Base-by-base conservation (phyloP, 805 yeast species). In the Wickerhamiella sorbophila region DNA sequence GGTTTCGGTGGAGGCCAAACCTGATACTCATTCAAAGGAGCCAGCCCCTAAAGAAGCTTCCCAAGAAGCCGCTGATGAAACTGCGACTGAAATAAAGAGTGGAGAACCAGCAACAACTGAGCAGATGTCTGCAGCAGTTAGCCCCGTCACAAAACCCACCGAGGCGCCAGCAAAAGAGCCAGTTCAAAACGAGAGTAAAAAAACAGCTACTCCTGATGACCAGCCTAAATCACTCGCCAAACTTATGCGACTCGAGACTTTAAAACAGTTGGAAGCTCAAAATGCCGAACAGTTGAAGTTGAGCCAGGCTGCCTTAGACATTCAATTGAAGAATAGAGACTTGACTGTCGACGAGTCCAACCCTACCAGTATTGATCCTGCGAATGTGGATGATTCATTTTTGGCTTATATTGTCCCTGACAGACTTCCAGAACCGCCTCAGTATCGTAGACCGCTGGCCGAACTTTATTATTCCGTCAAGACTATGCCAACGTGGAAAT, bases 381-480 rank as follows among this genome's bases (percentile, higher is more conserved):
- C 6, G 10, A 24, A 24, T 12, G 12, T 24, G 29, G 29, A 24
- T 6, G 29, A 24, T 12, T 8, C 29, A 12, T 4, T 36, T 18
- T 5, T 36, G 15, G 48, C 57, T 22, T 55, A 55, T 31, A 43
- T 59, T 12, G 52, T 59, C 2, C 62, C 65, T 1, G 57, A 56
- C 31, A 47, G 54, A 14, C 50, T 62, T 2, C 66, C 66, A 1
- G 59, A 56, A 20, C 60, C 59, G 6, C 69, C 53, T 14, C 52
- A 52, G 24, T 47, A 49, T 16, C 36, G 54, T 24, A 46, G 51
- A 18, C 52, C 96, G 1, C 64, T 88, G 46, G 83, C 95, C 0
- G 96, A 91, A 53, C 62, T 88, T 24, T 83, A 81, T 54, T 86
- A 85, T 53, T 71, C 83, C 41, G 82, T 94, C 1, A 95, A 88